Evolutionary conservation across 2,329 filamentous ascomycete species (phyloP).

Genomic region (Sporothrix inflata): DNA sequence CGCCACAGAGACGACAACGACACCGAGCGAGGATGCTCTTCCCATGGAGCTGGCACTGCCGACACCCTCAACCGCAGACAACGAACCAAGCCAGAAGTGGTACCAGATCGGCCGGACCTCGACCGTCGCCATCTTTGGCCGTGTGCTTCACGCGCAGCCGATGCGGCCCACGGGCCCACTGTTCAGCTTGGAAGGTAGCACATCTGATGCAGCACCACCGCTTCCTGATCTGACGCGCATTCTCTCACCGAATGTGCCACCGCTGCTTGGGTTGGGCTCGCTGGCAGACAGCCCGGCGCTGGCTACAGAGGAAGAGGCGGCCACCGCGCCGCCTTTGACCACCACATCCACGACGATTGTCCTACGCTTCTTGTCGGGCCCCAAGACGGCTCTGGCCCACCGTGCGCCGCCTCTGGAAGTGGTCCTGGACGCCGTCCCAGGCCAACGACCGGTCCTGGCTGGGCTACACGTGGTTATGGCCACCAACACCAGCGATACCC

Average conservation of each 20-base stretch:
- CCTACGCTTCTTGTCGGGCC: constrained; percentile 51
- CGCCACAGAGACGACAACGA: not conserved
- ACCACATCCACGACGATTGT: constrained; percentile 43
- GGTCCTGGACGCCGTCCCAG: constrained; percentile 35
- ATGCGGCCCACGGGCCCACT: not conserved
- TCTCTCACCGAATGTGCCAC: constrained; percentile 52
- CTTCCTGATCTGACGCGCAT: constrained; percentile 40
- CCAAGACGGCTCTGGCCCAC: constrained; percentile 31
- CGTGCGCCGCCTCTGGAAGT: constrained; percentile 44
- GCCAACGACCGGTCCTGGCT: not conserved
- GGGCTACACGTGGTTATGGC: constrained; percentile 42
- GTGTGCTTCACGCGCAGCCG: constrained; percentile 47
- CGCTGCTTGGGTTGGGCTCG: constrained; percentile 49
- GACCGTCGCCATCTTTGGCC: constrained; percentile 53
- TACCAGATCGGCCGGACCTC: constrained; percentile 18
- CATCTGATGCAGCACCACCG: not conserved
- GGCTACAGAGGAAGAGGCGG: not conserved
- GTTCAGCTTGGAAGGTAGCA: not conserved
- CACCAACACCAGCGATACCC: constrained; percentile 47
- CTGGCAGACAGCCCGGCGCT: constrained; percentile 39
- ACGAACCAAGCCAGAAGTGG: constrained; percentile 16
- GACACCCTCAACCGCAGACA: not conserved
- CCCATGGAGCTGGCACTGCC: constrained; percentile 17
- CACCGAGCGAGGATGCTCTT: not conserved
- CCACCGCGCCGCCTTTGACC: not conserved